phyloP scores from a whole-genome alignment of 345 rosid species.

The Pistacia integerrima region DNA sequence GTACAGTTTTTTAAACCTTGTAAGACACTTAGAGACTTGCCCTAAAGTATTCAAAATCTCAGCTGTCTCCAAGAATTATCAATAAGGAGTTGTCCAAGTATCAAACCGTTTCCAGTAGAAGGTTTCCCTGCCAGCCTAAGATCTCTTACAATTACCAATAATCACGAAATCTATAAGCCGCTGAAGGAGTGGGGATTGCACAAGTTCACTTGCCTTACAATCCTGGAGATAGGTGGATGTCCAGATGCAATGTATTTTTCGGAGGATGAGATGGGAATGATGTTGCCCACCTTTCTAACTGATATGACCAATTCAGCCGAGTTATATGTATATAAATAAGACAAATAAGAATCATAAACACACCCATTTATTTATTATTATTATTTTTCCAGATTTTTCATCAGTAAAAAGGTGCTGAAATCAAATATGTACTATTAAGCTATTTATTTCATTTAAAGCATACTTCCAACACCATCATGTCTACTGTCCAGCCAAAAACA shows the following conservation, averaged over 20 bases:
- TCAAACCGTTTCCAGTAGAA: neutral
- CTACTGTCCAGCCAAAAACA: no score
- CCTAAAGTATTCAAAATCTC: neutral
- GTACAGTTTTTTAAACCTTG: neutral
- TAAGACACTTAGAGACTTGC: neutral
- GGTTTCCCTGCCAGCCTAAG: neutral
- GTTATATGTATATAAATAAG: no score
- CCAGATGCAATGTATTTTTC: neutral
- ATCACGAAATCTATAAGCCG: neutral
- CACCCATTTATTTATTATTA: no score
- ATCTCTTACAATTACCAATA: neutral
- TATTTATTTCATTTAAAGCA: no score
- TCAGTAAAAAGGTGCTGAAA: no score
- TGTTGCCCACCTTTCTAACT: neutral
- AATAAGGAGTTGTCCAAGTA: neutral
- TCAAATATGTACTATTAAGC: no score
- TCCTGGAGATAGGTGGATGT: neutral
- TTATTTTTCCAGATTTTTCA: no score
- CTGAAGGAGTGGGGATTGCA: slow-evolving; percentile 1
- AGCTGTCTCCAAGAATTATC: neutral
- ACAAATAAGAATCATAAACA: no score
- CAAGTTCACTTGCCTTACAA: neutral
- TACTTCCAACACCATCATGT: no score
- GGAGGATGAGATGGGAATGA: neutral
- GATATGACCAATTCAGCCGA: rapidly evolving